Base-by-base conservation (phyloP, 192 early-diverging fungal species). In the Thamnidium elegans region DNA sequence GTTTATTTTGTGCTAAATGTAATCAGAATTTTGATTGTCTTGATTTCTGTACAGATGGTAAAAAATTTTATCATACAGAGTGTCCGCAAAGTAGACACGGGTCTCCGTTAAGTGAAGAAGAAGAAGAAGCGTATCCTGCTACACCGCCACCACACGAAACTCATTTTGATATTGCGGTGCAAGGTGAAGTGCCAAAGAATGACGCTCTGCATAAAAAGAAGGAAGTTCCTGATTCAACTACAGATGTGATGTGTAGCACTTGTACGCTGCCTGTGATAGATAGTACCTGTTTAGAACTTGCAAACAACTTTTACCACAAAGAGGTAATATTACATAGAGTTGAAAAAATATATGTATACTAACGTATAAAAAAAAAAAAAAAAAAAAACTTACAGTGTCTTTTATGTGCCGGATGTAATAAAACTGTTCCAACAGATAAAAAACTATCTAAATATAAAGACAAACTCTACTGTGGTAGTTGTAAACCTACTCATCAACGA, bases 401-500 rank as follows among this genome's bases (percentile, higher is more conserved):
- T 11, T 17, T 34, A 32, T 70, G 68, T 42, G 42, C 45, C 10
- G 19, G 32, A 4, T 70, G 68, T 50, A 39, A 62, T 26, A 20
- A 10, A 1, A 36, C 43, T 26, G 36, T 67, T 14, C 53, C 61
- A 42, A 69, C 72, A n/a, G 69, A 68, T 9, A 62, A 67, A 20
- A 70, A 68, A 23, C 76, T 83, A 48, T 76, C 60, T 43, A 77
- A 79, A 32, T 67, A 80, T 13, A 67, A 78, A 13, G 71, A 74
- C 2, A 65, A 63, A 20, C 70, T 73, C n/a, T 73, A 78, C 30
- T 83, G 81, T 46, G 76, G 76, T 15, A 17, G 53, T 23, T 83
- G 81, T 36, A 42, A 31, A 15, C 21, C 43, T 15, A 17, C 44
- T 2, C 71, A 65, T 23, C 55, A 66, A 23, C 61, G 69, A 19